phyloP scores from a whole-genome alignment of 2,329 filamentous ascomycete species.

The Fusarium sp. region DNA sequence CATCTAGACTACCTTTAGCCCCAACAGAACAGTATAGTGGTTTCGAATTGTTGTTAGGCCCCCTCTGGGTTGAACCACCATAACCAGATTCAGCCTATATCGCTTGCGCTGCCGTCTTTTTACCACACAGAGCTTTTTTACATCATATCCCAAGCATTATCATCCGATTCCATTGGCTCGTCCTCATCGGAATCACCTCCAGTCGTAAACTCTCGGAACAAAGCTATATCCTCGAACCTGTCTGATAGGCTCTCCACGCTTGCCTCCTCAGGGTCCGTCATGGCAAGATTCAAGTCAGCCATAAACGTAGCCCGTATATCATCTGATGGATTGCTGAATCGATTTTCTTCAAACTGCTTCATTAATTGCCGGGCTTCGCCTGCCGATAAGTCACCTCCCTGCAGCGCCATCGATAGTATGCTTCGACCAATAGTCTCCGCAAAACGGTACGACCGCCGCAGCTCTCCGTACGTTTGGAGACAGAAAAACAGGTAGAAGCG shows the following conservation, averaged over 20 bases:
- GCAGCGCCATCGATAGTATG: slow-evolving; percentile 50
- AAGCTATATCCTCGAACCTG: slow-evolving; percentile 47
- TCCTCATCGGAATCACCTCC: slow-evolving; percentile 3
- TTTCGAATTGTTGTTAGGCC: not conserved
- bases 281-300: slow-evolving; percentile 49
- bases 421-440: slow-evolving; percentile 48
- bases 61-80: not conserved
- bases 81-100: not conserved
- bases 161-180: slow-evolving; percentile 23
- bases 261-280: slow-evolving; percentile 48
- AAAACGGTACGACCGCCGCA: slow-evolving; percentile 50
- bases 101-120: not conserved
- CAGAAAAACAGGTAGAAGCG: slow-evolving; percentile 51
- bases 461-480: slow-evolving; percentile 50
- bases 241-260: slow-evolving; percentile 47
- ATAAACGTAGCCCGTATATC: slow-evolving; percentile 50
- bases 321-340: slow-evolving; percentile 29
- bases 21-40: not conserved
- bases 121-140: not conserved
- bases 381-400: slow-evolving; percentile 45
- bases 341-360: slow-evolving; percentile 42
- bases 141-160: slow-evolving; percentile 8
- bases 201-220: slow-evolving; percentile 48
- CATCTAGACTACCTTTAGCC: not conserved
- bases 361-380: slow-evolving; percentile 45